Base-by-base conservation (phyloP, 306 rosid genomes). In the Malus sylvestris region DNA sequence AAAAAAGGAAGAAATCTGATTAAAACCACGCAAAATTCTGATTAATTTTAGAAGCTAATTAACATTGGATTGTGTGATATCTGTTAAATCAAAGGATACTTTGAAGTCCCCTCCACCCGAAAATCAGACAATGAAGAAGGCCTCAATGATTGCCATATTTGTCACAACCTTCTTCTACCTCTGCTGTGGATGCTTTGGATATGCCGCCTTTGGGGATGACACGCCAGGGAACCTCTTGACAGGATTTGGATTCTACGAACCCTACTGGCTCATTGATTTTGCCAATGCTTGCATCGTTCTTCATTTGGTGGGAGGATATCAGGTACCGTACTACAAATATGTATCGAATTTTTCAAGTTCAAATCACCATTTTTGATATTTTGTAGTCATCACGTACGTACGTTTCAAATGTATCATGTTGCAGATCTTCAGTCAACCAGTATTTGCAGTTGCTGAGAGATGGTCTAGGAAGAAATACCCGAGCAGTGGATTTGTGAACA, bases 231-330 rank as follows among this genome's bases (percentile, higher is more conserved):
- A 94, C 79, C 92, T 91, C 76, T 84, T 94, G 79, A 86, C 94
- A 16, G 98, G 94, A 44, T 87, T 92, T 58, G 96, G 97, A 4
- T 94, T 90, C 73, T 94, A 86, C 2, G 93, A 91, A 62, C 98
- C 94, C 51, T 88, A 78, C 44, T 94, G 97, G 98, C 97, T 94
- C 72, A 12, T 94, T 51, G 93, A 89, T 80, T 80, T 94, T 9
- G 97, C 98, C 12, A 91, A 94, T 86, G 96, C 94, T 67, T 94
- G 96, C 86, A 67, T 94, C 62, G 87, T 87, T 77, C 82, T 94
- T 72, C 96, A 94, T 81, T 67, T 94, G 79, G 83, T 94, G 9
- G 98, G 97, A 85, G 98, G 96, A 77, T 94, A 90, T 86, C 98
- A 90, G 97, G 98, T 94, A 38, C 42, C 10, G 42, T 38, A 90